phyloP scores from a whole-genome alignment of 2,329 filamentous ascomycete species.

The Rutstroemia sp. region DNA sequence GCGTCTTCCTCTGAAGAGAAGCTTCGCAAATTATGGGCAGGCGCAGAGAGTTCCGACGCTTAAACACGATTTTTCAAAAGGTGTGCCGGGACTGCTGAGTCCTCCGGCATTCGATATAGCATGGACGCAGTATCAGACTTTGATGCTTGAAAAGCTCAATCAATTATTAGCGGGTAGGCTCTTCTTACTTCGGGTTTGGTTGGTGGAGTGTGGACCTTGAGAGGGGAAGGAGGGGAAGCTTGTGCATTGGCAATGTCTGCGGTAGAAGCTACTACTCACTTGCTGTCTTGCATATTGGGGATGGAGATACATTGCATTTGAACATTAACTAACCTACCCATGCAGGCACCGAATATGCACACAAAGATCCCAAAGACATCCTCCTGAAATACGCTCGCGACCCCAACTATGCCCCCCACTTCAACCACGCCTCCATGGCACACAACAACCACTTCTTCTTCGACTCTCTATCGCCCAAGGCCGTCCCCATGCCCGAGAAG shows the following conservation, averaged over 20 bases:
- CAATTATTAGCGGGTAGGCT: slow-evolving; percentile 60
- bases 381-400: slow-evolving; percentile 71
- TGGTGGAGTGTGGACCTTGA: background rate
- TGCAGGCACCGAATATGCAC: slow-evolving; percentile 19
- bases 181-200: background rate
- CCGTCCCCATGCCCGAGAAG: slow-evolving; percentile 40
- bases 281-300: too few relatives aligned
- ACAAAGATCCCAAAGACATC: slow-evolving; percentile 49
- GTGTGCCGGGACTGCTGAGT: slow-evolving; percentile 65
- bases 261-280: too few relatives aligned
- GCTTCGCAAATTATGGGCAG: background rate
- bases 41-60: slow-evolving; percentile 34
- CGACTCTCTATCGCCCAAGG: slow-evolving; percentile 40
- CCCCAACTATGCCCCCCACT: slow-evolving; percentile 67
- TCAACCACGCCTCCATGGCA: slow-evolving; percentile 96
- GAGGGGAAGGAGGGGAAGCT: too few relatives aligned
- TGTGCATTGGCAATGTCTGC: too few relatives aligned
- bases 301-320: too few relatives aligned
- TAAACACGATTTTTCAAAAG: slow-evolving; percentile 38
- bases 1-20: slow-evolving; percentile 1
- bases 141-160: slow-evolving; percentile 72
- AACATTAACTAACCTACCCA: slow-evolving; percentile 7
- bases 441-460: slow-evolving; percentile 89
- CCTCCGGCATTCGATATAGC: slow-evolving; percentile 63
- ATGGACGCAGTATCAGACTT: slow-evolving; percentile 75